Conservation (phyloP, 345 rosid species). For the Kernera saxatilis region DNA sequence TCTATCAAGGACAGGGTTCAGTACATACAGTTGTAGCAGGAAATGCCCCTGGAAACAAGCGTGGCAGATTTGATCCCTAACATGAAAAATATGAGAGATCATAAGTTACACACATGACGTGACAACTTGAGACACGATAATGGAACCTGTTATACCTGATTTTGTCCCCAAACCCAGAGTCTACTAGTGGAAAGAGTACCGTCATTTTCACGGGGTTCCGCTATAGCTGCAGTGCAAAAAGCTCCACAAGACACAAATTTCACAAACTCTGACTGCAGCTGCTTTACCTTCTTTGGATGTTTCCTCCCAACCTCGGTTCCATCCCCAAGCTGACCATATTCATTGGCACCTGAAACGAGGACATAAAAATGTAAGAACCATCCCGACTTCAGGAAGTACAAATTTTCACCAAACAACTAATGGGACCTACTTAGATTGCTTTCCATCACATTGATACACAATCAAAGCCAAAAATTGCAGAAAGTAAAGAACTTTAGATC, state of each 20-base stretch:
- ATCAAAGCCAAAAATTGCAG: background rate
- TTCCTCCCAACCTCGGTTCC: conserved; percentile 85
- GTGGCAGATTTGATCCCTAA: conserved; percentile 90
- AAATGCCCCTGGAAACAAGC: conserved; percentile 84
- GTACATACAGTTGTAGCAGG: conserved; percentile 52
- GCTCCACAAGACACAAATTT: conserved; percentile 93
- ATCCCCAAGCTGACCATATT: conserved; percentile 97
- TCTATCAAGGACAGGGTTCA: background rate
- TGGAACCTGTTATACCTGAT: conserved; percentile 50
- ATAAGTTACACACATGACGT: background rate
- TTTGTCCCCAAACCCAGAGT: conserved; percentile 99
- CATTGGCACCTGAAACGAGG: conserved; percentile 63
- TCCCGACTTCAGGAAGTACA: background rate
- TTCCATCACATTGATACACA: background rate
- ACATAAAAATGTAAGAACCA: background rate
- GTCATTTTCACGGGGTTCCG: conserved; percentile 70
- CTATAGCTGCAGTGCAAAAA: conserved; percentile 86
- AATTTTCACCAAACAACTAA: background rate
- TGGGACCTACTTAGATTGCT: background rate
- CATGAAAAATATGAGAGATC: conserved; percentile 3
- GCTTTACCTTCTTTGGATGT: conserved; percentile 73
- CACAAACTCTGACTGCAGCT: conserved; percentile 75
- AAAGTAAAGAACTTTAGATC: background rate
- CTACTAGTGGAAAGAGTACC: conserved; percentile 61
- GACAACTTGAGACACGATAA: background rate